These are phyloP conservation scores for Zalaria obscura DNA, from an alignment of 2,329 filamentous ascomycete species.

Conservation along the genomic window DNA sequence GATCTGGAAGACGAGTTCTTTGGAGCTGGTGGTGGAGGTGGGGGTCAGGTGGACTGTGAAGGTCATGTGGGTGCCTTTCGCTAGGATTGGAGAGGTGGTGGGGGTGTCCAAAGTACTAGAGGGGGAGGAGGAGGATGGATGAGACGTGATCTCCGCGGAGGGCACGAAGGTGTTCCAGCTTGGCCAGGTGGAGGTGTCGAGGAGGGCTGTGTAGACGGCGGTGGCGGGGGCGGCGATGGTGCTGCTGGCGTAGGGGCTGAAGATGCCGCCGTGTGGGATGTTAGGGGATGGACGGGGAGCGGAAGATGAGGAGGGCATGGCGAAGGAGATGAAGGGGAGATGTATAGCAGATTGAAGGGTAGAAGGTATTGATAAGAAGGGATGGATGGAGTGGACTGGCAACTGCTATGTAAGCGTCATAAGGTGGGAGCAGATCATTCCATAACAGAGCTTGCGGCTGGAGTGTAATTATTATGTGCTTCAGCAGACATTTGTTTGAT, in stretches of 20 bases:
- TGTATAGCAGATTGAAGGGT: too few relatives aligned
- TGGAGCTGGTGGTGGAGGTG: conserved; percentile 11
- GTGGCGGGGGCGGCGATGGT: conserved; percentile 26
- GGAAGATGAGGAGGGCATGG: neutral
- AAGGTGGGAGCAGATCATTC: too few relatives aligned
- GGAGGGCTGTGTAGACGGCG: conserved; percentile 28
- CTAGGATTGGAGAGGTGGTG: conserved; percentile 9
- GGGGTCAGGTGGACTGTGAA: conserved; percentile 28
- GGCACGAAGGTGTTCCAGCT: conserved; percentile 34
- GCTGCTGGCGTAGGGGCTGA: conserved; percentile 18
- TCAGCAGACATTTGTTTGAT: too few relatives aligned
- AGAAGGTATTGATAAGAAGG: too few relatives aligned
- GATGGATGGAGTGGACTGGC: too few relatives aligned
- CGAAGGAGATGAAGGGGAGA: too few relatives aligned
- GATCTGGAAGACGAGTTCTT: conserved; percentile 21
- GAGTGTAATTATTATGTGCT: too few relatives aligned
- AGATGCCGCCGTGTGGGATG: conserved; percentile 17
- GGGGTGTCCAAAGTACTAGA: too few relatives aligned
- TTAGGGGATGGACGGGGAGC: conserved; percentile 13
- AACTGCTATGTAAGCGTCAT: too few relatives aligned
- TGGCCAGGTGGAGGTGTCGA: conserved; percentile 30
- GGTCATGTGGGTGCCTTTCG: conserved; percentile 28
- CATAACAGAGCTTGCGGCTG: too few relatives aligned
- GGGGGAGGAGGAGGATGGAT: conserved; percentile 17
- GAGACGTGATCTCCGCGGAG: conserved; percentile 28